Base-by-base conservation (phyloP, 1,284 basidiomycete genomes). In the Caloboletus inedulis region DNA sequence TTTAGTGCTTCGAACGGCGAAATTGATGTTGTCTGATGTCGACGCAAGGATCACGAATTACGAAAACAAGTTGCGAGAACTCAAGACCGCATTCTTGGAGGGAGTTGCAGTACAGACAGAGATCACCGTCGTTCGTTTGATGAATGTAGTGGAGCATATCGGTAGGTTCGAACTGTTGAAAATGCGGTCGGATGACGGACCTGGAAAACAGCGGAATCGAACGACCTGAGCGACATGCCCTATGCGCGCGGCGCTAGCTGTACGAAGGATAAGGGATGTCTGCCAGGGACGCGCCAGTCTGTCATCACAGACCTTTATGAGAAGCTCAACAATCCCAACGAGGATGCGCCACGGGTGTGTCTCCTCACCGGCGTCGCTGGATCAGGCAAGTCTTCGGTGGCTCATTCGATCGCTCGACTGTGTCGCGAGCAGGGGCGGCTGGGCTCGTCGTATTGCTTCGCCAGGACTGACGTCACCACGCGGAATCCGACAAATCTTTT, bases 361-460 rank as follows among this genome's bases (percentile, higher is more conserved):
- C 44, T 55, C 12, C 44, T 55, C 5, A 54, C 41, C 3, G 52
- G 52, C 1, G 34, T 48, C 2, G 52, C 52, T 19, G 43, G 52
- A 2, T 53, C 52, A 1, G 52, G 52, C 14, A 54, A 54, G 9
- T 53, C 52, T 18, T 30, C 47, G 1, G 23, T 31, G 0, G 51
- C 51, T 6, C 54, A 55, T 8, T 29, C 54, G 8, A 39, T 56
- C 1, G 43, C 55, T 34, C 44, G 23, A 29, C 12, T 51, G 18
- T 55, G 45, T 6, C 29, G 56, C 2, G 42, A 3, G 5, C 54
- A 55, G 23, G 8, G 33, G n/a, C 29, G 46, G 16, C 18, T 55
- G 4, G 46, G 54, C n/a, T 55, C 42, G 3, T 56, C 44, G 3
- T 57, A 57, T 31, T 53, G 55, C 30, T 56, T 56, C 9, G 8